phyloP scores from a whole-genome alignment of 2,329 filamentous ascomycete genomes.

The Cercospora janseana region DNA sequence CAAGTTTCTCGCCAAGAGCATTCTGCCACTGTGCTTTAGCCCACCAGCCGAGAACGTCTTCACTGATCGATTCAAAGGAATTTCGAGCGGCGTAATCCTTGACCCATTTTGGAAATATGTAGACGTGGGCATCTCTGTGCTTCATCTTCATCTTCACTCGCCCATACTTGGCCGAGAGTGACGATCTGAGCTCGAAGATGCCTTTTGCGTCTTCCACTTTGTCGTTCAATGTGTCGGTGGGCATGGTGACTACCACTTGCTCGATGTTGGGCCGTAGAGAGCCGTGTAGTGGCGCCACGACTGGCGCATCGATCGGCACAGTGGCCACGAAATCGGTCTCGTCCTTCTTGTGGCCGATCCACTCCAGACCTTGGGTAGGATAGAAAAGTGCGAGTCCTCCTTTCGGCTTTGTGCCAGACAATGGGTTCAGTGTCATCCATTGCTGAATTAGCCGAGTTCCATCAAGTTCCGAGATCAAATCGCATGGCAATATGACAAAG shows the following conservation, averaged over 20 bases:
- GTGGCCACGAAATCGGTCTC: constrained; percentile 91
- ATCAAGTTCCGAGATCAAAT: constrained; percentile 85
- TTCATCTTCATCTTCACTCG: constrained; percentile 76
- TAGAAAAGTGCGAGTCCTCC: constrained; percentile 91
- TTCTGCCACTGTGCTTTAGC: constrained; percentile 90
- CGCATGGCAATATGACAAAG: constrained; percentile 88
- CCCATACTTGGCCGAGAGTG: constrained; percentile 68
- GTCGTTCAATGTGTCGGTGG: constrained; percentile 85
- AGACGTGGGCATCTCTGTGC: constrained; percentile 88
- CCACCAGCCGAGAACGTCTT: constrained; percentile 94
- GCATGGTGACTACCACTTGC: constrained; percentile 81
- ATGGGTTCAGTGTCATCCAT: constrained; percentile 74
- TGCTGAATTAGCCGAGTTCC: constrained; percentile 80
- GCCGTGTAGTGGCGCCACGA: constrained; percentile 59
- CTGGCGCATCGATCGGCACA: constrained; percentile 60
- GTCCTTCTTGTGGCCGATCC: constrained; percentile 73
- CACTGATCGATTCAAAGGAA: constrained; percentile 82
- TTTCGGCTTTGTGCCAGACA: constrained; percentile 57
- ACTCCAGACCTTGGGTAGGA: constrained; percentile 70
- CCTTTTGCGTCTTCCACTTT: constrained; percentile 71
- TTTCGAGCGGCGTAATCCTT: constrained; percentile 79
- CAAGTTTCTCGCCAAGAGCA: constrained; percentile 74
- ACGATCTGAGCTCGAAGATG: constrained; percentile 68
- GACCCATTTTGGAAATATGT: constrained; percentile 90
- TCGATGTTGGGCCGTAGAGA: constrained; percentile 68